Percentiles rank a stretch among this genome's conserved stretches.
phyloP scores from a whole-genome alignment of 2,329 filamentous ascomycete genomes.

The Microdochium bolleyi region DNA sequence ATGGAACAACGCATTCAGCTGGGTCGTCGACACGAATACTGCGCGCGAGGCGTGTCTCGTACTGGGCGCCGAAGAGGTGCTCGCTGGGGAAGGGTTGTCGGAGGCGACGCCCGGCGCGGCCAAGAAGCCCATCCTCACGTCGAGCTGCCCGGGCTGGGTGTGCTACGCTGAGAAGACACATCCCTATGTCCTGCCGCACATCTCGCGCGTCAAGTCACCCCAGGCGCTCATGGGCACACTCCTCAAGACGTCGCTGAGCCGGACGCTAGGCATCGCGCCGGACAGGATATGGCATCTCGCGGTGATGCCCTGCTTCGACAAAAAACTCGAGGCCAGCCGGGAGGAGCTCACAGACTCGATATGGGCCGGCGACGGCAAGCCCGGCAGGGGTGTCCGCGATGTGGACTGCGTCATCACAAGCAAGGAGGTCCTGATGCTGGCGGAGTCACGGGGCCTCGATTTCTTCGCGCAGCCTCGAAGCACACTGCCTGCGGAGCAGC shows the following conservation, averaged over 20 bases:
- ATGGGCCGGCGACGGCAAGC: conserved; percentile 50
- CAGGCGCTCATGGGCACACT: conserved; percentile 88
- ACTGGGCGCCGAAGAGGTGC: conserved; percentile 65
- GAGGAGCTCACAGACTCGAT: conserved; percentile 79
- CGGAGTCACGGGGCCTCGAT: conserved; percentile 68
- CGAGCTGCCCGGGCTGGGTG: conserved; percentile 94
- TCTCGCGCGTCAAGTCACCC: conserved; percentile 87
- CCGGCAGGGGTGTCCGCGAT: conserved; percentile 61
- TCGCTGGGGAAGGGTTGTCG: conserved; percentile 24
- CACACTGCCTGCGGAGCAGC: conserved; percentile 35
- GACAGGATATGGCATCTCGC: conserved; percentile 88
- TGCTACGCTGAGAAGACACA: conserved; percentile 99
- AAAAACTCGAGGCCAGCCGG: conserved; percentile 93
- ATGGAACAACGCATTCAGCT: conserved; percentile 71
- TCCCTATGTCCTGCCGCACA: conserved; percentile 81
- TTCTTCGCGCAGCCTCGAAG: conserved; percentile 64
- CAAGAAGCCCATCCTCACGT: conserved; percentile 64
- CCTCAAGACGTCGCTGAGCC: conserved; percentile 77
- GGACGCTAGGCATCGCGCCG: conserved; percentile 61
- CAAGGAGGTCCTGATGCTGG: conserved; percentile 86
- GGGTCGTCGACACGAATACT: conserved; percentile 84
- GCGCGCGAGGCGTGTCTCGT: conserved; percentile 79
- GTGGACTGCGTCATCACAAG: conserved; percentile 98
- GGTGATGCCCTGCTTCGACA: conserved; percentile 98
- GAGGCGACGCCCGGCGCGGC: conserved; percentile 9